phyloP scores from a whole-genome alignment of 352 stramenopile species.

The Phytophthora boehmeriae region DNA sequence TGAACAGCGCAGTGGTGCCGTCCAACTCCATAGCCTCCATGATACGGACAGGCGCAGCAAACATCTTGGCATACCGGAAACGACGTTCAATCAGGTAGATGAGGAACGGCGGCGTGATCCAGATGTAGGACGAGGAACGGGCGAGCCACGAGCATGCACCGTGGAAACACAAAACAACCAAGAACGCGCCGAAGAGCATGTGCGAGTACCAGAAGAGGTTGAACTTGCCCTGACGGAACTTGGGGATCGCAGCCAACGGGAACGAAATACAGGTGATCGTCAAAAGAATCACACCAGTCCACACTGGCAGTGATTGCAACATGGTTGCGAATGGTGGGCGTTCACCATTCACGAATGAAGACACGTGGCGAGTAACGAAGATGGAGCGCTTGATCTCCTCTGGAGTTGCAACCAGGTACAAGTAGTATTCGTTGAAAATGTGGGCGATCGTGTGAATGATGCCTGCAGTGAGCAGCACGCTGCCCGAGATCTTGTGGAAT shows the following conservation, averaged over 20 bases:
- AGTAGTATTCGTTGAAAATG: slow-evolving; percentile 71
- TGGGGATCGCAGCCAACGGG: slow-evolving; percentile 69
- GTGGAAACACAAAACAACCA: slow-evolving; percentile 70
- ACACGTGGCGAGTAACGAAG: slow-evolving; percentile 60
- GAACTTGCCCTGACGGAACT: slow-evolving; percentile 77
- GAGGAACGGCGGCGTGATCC: slow-evolving; percentile 65
- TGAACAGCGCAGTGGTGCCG: slow-evolving; percentile 72
- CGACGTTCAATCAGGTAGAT: slow-evolving; percentile 76
- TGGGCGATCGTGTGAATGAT: slow-evolving; percentile 71
- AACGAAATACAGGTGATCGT: slow-evolving; percentile 73
- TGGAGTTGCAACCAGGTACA: slow-evolving; percentile 70
- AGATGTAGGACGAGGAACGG: slow-evolving; percentile 61
- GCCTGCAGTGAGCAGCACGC: slow-evolving; percentile 56
- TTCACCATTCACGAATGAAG: slow-evolving; percentile 49
- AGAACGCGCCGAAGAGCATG: slow-evolving; percentile 78
- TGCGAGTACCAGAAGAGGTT: slow-evolving; percentile 87
- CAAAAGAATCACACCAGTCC: slow-evolving; percentile 74
- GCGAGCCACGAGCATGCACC: slow-evolving; percentile 71
- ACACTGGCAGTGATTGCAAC: slow-evolving; percentile 72
- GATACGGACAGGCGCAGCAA: slow-evolving; percentile 64
- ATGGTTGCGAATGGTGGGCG: slow-evolving; percentile 69
- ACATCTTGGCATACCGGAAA: slow-evolving; percentile 78
- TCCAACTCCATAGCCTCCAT: slow-evolving; percentile 73
- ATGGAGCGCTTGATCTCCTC: slow-evolving; percentile 66
- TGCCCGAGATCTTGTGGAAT: slow-evolving; percentile 80